phyloP scores from a whole-genome alignment of 2,329 filamentous ascomycete species.

The Fusarium nisikadoi region DNA sequence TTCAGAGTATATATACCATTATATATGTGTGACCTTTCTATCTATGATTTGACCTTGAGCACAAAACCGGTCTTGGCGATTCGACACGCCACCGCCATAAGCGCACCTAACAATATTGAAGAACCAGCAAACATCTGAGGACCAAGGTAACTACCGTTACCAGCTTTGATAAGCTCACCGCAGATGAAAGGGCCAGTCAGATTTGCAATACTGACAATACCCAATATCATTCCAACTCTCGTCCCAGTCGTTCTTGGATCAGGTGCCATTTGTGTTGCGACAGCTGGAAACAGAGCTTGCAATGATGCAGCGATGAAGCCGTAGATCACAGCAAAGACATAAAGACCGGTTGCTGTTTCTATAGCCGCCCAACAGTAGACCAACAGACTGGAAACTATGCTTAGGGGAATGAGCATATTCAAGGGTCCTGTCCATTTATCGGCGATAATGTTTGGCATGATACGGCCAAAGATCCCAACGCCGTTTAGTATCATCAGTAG shows the following conservation, averaged over 20 bases:
- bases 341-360: constrained; percentile 37
- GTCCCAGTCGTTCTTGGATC: constrained; percentile 48
- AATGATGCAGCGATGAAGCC: constrained; percentile 62
- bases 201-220: constrained; percentile 45
- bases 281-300: constrained; percentile 63
- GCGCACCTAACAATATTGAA: constrained; percentile 35
- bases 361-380: constrained; percentile 49
- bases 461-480: constrained; percentile 60
- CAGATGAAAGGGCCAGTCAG: constrained; percentile 46
- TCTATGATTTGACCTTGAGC: constrained; percentile 21
- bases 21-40: neutral
- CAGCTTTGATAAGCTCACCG: constrained; percentile 37
- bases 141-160: constrained; percentile 30
- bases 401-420: constrained; percentile 59
- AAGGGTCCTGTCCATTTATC: constrained; percentile 61
- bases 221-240: constrained; percentile 51
- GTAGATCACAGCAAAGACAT: constrained; percentile 53
- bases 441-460: constrained; percentile 59
- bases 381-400: constrained; percentile 34
- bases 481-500: constrained; percentile 61
- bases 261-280: constrained; percentile 54
- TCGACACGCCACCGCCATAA: constrained; percentile 33
- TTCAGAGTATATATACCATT: rapidly evolving
- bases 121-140: constrained; percentile 42
- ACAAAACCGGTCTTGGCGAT: constrained; percentile 30